Evolutionary conservation across 1,284 basidiomycete species (phyloP).

Genomic region (Stygiomarasmius scandens): DNA sequence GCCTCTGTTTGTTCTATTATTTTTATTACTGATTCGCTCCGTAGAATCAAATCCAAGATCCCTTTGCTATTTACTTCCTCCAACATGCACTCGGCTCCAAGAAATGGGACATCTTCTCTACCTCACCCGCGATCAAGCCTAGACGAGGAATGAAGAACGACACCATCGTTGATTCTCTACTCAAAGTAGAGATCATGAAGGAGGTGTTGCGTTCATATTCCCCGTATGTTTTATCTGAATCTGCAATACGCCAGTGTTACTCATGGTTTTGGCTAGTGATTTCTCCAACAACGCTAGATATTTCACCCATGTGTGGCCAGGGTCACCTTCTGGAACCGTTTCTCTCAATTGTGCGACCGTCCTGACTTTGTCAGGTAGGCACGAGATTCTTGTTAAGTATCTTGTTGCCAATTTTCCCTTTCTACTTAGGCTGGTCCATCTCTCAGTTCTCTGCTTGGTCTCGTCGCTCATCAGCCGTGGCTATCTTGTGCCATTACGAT

Average conservation of each 20-base stretch:
- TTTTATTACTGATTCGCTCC: not conserved
- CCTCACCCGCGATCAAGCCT: slow-evolving; percentile 49
- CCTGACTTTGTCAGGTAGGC: slow-evolving; percentile 2
- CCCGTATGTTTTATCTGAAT: slow-evolving; percentile 42
- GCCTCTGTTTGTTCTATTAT: not conserved
- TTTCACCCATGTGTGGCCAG: slow-evolving; percentile 33
- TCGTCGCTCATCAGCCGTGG: slow-evolving; percentile 1
- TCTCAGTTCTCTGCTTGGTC: slow-evolving; percentile 4
- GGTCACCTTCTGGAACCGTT: slow-evolving; percentile 3
- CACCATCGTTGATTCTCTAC: slow-evolving; percentile 47
- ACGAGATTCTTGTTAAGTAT: not conserved
- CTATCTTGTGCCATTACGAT: not conserved
- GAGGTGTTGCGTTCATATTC: slow-evolving; percentile 49
- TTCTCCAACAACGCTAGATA: slow-evolving; percentile 48
- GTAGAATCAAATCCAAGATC: slow-evolving; percentile 30
- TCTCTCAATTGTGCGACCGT: slow-evolving; percentile 2
- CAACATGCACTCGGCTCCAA: slow-evolving; percentile 44
- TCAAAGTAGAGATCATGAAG: slow-evolving; percentile 55
- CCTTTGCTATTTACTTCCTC: slow-evolving; percentile 46
- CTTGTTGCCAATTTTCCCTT: not conserved
- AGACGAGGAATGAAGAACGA: slow-evolving; percentile 31
- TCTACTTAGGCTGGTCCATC: slow-evolving; percentile 4
- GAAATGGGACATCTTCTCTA: slow-evolving; percentile 49
- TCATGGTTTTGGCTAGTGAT: slow-evolving; percentile 40
- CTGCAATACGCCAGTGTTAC: slow-evolving; percentile 25